Evolutionary conservation across 306 rosid genomes (phyloP).

Genomic region (Delonix regia): DNA sequence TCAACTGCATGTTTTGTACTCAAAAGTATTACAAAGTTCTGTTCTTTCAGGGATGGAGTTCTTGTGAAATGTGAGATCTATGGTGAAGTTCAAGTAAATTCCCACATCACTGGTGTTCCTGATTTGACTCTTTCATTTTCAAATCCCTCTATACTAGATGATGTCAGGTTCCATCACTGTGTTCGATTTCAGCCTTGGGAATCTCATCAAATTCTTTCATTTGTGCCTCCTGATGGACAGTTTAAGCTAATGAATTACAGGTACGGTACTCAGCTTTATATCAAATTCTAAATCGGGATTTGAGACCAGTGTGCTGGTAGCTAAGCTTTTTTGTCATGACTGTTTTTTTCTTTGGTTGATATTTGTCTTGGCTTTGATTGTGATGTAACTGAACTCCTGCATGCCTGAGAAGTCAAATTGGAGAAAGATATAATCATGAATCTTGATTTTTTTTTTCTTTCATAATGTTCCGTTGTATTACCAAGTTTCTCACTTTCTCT

Average conservation of each 20-base stretch:
- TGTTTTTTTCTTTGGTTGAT: too few species aligned
- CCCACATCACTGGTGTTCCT: constrained; percentile 89
- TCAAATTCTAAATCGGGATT: constrained; percentile 27
- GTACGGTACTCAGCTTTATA: constrained; percentile 40
- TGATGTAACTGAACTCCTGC: neutral
- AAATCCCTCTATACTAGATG: constrained; percentile 87
- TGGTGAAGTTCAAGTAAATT: constrained; percentile 94
- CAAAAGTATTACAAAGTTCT: constrained; percentile 2
- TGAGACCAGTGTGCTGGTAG: neutral
- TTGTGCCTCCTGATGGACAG: constrained; percentile 96
- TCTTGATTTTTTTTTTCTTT: neutral
- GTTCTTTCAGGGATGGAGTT: constrained; percentile 75
- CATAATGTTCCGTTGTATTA: constrained; percentile 1
- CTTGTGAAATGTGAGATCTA: constrained; percentile 86
- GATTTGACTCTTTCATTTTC: constrained; percentile 86
- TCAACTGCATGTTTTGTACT: constrained; percentile 22
- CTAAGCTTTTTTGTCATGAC: neutral
- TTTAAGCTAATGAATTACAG: constrained; percentile 96
- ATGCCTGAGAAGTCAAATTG: constrained; percentile 2
- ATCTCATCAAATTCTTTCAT: constrained; percentile 81
- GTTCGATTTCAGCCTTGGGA: constrained; percentile 93
- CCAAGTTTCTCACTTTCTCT: neutral
- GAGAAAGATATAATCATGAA: constrained; percentile 12
- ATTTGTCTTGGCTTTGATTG: neutral
- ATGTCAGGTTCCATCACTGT: constrained; percentile 93